Conservation (phyloP, 2,329 filamentous ascomycete species). For the Aspergillus novoparasiticus region DNA sequence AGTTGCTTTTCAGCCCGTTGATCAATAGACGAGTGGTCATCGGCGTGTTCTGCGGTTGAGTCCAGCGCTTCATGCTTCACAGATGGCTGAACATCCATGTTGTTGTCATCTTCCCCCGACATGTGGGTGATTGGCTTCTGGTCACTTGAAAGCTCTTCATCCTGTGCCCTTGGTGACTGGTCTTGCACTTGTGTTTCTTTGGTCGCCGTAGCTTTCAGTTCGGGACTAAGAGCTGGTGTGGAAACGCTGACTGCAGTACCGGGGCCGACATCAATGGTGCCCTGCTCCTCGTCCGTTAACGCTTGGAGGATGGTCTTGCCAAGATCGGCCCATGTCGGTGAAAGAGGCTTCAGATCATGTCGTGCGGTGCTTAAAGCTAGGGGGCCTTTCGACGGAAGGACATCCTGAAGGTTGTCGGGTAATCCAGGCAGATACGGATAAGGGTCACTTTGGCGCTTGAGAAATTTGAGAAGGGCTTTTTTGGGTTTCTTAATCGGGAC, state of each 20-base stretch:
- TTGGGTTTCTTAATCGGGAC: constrained; percentile 53
- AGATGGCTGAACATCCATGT: constrained; percentile 12
- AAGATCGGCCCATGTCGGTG: constrained; percentile 49
- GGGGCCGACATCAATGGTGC: constrained; percentile 27
- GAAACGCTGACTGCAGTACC: constrained; percentile 46
- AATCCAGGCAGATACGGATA: constrained; percentile 51
- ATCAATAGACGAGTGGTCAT: constrained; percentile 39
- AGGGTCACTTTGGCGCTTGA: constrained; percentile 58
- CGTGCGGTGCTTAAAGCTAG: constrained; percentile 41
- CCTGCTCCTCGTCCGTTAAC: constrained; percentile 45
- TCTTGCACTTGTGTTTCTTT: constrained; percentile 19
- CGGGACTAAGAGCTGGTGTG: constrained; percentile 38
- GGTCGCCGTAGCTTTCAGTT: constrained; percentile 21
- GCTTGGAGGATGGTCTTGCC: constrained; percentile 52
- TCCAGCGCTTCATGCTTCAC: constrained; percentile 18
- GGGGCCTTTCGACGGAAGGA: constrained; percentile 34
- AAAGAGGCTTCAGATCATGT: constrained; percentile 39
- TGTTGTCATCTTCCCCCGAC: constrained; percentile 18
- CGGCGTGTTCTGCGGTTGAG: constrained; percentile 22
- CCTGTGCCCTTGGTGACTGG: constrained; percentile 16
- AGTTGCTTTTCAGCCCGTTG: constrained; percentile 40
- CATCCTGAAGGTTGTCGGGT: constrained; percentile 31
- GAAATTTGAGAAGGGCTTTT: constrained; percentile 53
- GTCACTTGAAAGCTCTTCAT: constrained; percentile 1
- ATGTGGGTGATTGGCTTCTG: constrained; percentile 23